Conservation (phyloP, 164 flowering plant species). For the Macadamia integrifolia region DNA sequence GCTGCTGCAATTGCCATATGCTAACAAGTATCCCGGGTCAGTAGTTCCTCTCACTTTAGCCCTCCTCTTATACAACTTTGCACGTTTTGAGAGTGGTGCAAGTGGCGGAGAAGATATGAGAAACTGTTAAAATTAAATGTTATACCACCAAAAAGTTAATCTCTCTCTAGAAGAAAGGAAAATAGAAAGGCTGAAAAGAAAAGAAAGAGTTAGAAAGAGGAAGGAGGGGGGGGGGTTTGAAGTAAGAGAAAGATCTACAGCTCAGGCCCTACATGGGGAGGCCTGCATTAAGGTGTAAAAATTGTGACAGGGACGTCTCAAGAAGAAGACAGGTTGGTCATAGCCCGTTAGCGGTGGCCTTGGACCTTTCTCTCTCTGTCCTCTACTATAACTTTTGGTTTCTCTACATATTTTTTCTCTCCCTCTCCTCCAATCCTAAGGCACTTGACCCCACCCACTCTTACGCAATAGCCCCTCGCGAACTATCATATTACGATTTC, state of each 20-base stretch:
- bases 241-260: constrained; percentile 43
- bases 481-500: not conserved
- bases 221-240: constrained; percentile 7
- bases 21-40: not conserved
- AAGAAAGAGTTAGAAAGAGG: not conserved
- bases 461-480: not conserved
- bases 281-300: constrained; percentile 30
- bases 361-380: constrained; percentile 21
- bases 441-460: not conserved
- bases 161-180: constrained; percentile 6
- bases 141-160: constrained; percentile 6
- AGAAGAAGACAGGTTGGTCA: constrained; percentile 53
- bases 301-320: constrained; percentile 51
- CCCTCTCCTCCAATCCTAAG: not conserved
- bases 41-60: not conserved
- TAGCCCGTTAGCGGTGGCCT: constrained; percentile 44
- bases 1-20: constrained; percentile 48
- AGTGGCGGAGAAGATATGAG: constrained; percentile 19
- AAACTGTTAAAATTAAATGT: constrained; percentile 14
- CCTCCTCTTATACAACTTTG: constrained; percentile 9
- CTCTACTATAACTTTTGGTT: not conserved
- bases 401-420: not conserved
- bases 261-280: constrained; percentile 39
- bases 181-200: constrained; percentile 8
- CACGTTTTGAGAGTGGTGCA: constrained; percentile 13